phyloP scores from a whole-genome alignment of 179 eudicot species.

The Dionaea muscipula region DNA sequence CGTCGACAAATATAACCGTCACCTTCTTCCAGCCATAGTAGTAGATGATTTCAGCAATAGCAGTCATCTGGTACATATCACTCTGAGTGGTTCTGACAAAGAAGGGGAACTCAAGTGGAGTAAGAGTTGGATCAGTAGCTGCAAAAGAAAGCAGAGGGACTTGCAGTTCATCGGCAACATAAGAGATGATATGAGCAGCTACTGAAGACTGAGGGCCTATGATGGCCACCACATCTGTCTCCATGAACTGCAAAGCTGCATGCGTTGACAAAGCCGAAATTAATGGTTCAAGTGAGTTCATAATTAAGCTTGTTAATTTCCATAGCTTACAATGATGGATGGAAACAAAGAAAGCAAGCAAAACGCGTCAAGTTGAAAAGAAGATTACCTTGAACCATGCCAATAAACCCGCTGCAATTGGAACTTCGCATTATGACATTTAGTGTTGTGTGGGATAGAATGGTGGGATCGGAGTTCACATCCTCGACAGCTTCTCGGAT shows the following conservation, averaged over 20 bases:
- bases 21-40: constrained; percentile 66
- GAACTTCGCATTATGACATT: constrained; percentile 36
- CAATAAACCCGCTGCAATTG: constrained; percentile 77
- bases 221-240: constrained; percentile 54
- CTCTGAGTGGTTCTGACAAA: constrained; percentile 64
- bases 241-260: constrained; percentile 79
- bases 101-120: constrained; percentile 63
- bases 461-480: constrained; percentile 49
- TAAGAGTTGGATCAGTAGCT: constrained; percentile 82
- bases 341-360: too few species aligned
- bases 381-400: constrained; percentile 69
- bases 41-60: constrained; percentile 56
- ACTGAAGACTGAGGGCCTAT: constrained; percentile 90
- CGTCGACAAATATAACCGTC: constrained; percentile 55
- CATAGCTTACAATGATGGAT: too few species aligned
- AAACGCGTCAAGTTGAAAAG: neutral
- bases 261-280: neutral
- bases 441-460: constrained; percentile 50
- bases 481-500: constrained; percentile 71
- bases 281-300: too few species aligned
- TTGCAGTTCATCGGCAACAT: constrained; percentile 57
- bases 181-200: constrained; percentile 51
- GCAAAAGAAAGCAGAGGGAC: constrained; percentile 73
- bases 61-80: constrained; percentile 69
- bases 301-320: neutral